Conservation (phyloP, 2,329 filamentous ascomycete genomes). For the Lasiodiplodia theobromae region DNA sequence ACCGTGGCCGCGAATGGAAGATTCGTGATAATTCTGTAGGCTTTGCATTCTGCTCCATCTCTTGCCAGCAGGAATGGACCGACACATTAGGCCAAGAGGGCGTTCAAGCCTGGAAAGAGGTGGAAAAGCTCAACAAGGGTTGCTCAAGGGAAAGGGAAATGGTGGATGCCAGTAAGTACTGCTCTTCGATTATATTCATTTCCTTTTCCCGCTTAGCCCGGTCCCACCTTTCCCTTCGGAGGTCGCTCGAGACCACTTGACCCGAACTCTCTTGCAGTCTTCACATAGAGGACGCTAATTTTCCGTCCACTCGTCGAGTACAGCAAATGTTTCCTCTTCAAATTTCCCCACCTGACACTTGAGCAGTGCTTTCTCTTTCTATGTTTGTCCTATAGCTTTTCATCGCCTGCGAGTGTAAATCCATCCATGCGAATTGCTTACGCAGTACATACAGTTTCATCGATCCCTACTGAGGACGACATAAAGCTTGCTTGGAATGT, state of each 20-base stretch:
- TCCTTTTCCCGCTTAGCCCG: neutral
- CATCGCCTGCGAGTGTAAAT: neutral
- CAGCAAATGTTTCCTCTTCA: neutral
- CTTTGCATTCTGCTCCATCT: conserved; percentile 52
- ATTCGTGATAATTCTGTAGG: conserved; percentile 48
- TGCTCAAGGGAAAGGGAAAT: conserved; percentile 42
- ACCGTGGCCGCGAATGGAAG: conserved; percentile 50
- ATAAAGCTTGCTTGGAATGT: conserved; percentile 21
- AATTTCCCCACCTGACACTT: neutral
- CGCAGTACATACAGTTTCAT: conserved; percentile 1
- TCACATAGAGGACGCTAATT: neutral
- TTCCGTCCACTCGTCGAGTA: too few species aligned
- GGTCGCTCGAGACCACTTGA: neutral
- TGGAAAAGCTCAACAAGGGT: conserved; percentile 43
- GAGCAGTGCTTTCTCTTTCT: neutral
- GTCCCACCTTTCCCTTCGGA: neutral
- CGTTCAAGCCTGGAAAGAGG: conserved; percentile 43
- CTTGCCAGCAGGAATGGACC: conserved; percentile 48
- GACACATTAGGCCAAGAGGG: conserved; percentile 36
- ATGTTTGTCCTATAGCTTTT: neutral
- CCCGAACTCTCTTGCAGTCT: neutral
- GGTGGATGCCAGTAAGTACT: conserved; percentile 26
- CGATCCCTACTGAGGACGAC: conserved; percentile 20
- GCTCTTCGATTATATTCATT: neutral
- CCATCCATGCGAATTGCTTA: neutral